phyloP scores from a whole-genome alignment of 192 early-diverging fungal genomes.

The Rhizophlyctis rosea region DNA sequence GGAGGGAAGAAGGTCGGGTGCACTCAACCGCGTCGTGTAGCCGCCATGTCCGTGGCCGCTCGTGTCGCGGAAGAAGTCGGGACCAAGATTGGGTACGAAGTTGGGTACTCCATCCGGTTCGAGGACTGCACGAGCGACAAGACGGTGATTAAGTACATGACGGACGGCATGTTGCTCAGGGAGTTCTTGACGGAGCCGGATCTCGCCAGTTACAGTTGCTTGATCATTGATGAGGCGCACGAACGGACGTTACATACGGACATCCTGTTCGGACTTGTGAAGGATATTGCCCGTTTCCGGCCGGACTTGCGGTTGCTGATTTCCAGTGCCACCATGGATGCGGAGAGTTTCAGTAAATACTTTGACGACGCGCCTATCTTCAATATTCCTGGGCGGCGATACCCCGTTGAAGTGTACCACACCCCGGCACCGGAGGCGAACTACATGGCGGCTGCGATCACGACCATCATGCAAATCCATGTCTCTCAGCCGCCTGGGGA shows the following conservation, averaged over 20 bases:
- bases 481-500: slow-evolving; percentile 85
- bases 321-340: slow-evolving; percentile 97
- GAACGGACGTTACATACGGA: slow-evolving; percentile 96
- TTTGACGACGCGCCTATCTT: slow-evolving; percentile 94
- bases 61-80: slow-evolving; percentile 98
- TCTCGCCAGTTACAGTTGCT: slow-evolving; percentile 79
- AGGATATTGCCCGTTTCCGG: slow-evolving; percentile 91
- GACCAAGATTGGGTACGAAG: slow-evolving; percentile 85
- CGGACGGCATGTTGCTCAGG: slow-evolving; percentile 94
- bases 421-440: slow-evolving; percentile 97
- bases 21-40: slow-evolving; percentile 97
- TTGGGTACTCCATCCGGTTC: slow-evolving; percentile 97
- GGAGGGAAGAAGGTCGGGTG: slow-evolving; percentile 83
- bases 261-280: slow-evolving; percentile 93
- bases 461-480: slow-evolving; percentile 92
- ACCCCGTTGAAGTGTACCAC: slow-evolving; percentile 91
- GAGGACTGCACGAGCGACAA: slow-evolving; percentile 97
- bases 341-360: slow-evolving; percentile 91
- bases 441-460: slow-evolving; percentile 89
- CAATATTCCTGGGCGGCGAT: slow-evolving; percentile 91
- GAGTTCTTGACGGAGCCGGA: slow-evolving; percentile 98
- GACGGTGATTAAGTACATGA: slow-evolving; percentile 97
- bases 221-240: slow-evolving; percentile 99
- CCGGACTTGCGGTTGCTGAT: slow-evolving; percentile 93
- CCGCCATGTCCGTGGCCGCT: slow-evolving; percentile 95